Evolutionary conservation across 306 rosid species (phyloP), one percentile per base, ranked within the genome.

Genomic region (Biancaea sappan): DNA sequence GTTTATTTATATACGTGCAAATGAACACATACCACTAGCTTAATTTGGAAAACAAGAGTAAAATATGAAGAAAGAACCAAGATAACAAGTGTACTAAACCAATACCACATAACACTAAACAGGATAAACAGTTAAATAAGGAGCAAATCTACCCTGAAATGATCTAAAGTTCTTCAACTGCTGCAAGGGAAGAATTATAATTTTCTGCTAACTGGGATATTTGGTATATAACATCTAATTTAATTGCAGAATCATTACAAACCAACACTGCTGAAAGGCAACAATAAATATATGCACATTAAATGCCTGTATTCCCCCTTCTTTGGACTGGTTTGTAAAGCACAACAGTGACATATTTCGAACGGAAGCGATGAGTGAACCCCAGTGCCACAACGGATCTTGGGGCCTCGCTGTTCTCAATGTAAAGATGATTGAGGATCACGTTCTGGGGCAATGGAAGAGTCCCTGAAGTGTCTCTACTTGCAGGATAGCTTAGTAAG

Each of bases 321-420:
- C 91, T 90, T 64, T 86, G 89, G 66, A 95, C 96, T 37, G 98
- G 98, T 78, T 90, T 95, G 93, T 95, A 95, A 80, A 95, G 98
- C 77, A 95, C 96, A 37, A 88, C 98, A 0, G 98, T 90, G 60
- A 95, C 97, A 80, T 62, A 95, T 81, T 95, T 95, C 26, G 96
- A 78, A 41, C 87, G 96, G 75, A 92, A 88, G 18, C 99, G 97
- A 65, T 95, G 99, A 47, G 99, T 92, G 77, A 87, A 87, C 77
- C 98, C 99, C 68, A 95, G 77, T 2, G 97, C 96, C 48, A 89
- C 94, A 12, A 92, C 92, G 14, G 98, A 92, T 31, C 96, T 89
- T 51, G 91, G 92, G 9, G 87, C 41, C 83, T 95, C 97, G 57
- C 90, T 72, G 50, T 88, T 86, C 88, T 95, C 99, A 10, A 92